Evolutionary conservation across 495 filamentous ascomycete species (phyloP), one percentile per base, ranked within the genome.

Genomic region (Recurvomyces mirabilis): DNA sequence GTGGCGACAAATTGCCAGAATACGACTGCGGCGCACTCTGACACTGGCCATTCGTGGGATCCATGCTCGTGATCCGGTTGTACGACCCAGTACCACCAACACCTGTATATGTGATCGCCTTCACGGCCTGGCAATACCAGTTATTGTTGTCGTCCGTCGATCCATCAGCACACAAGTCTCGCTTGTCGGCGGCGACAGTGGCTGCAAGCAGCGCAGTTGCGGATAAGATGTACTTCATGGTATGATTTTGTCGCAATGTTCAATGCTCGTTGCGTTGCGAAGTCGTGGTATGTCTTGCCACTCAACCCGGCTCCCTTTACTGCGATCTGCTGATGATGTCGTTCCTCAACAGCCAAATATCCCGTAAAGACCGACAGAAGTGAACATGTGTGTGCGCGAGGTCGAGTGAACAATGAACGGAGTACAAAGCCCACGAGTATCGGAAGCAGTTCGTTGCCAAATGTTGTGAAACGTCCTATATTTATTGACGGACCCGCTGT

Each of bases 91-190:
- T 31, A 4, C 58, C 61, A 5, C 73, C 73, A 43, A 84, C 69
- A 21, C 72, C 72, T 11, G 47, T 51, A 54, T 84, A 85, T 0
- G 66, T 70, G 55, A 85, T 73, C 2, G 67, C 65, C 19, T 70
- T 59, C 23, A 82, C 79, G 0, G 64, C 44, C 21, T 71, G 64
- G 58, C 80, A 84, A 66, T 79, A 84, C 53, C 49, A 61, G 44
- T 70, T 72, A 12, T 55, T 54, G 33, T 52, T 53, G 47, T 46
- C 47, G 9, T 52, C 49, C 18, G 24, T 22, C n/a, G 15, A 18
- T 10, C 45, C 45, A 18, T 30, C 23, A 13, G 41, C 30, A 42
- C 59, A 60, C 22, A 55, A 46, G 12, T 64, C 54, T 5, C 44
- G 36, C 20, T 40, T 35, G 25, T 40, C 49, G n/a, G 55, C 45